A percentile compares a stretch with the other conserved stretches of the same genome.
phyloP scores from a whole-genome alignment of 1,139 yeast genomes.

The Kodamaea plutei region DNA sequence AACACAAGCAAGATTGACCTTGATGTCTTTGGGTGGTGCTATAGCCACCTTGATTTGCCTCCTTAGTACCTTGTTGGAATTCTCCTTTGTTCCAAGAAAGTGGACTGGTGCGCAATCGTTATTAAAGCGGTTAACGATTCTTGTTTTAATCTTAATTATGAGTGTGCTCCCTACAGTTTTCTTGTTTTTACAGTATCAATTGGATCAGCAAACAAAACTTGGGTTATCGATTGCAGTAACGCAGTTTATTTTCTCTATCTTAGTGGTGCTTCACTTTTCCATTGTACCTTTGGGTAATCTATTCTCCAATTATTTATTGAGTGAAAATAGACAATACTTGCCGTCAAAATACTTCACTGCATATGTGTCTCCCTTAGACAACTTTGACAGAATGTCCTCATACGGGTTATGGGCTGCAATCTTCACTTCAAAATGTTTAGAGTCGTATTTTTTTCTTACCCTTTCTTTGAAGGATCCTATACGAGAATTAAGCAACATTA shows the following conservation, averaged over 20 bases:
- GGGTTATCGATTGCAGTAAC: slow-evolving; percentile 52
- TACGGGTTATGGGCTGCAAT: slow-evolving; percentile 64
- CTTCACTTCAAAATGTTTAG: slow-evolving; percentile 67
- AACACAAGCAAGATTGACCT: slow-evolving; percentile 55
- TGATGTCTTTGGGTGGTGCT: slow-evolving; percentile 69
- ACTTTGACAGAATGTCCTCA: slow-evolving; percentile 54
- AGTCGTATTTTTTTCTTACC: slow-evolving; percentile 78
- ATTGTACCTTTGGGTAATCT: slow-evolving; percentile 48
- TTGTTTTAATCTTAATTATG: slow-evolving; percentile 40
- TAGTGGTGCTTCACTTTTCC: slow-evolving; percentile 60
- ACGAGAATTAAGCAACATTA: slow-evolving; percentile 58
- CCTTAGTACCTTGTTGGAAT: slow-evolving; percentile 60
- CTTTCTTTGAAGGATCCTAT: slow-evolving; percentile 77
- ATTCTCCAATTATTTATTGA: slow-evolving; percentile 27
- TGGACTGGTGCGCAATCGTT: slow-evolving; percentile 66
- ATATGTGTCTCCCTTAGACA: slow-evolving; percentile 51
- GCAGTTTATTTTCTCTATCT: slow-evolving; percentile 58
- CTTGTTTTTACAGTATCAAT: slow-evolving; percentile 50
- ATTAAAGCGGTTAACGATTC: slow-evolving; percentile 37
- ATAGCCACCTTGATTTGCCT: slow-evolving; percentile 64
- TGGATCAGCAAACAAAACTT: slow-evolving; percentile 43
- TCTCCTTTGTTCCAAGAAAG: slow-evolving; percentile 59
- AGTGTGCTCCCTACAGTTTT: slow-evolving; percentile 63
- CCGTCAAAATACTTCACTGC: slow-evolving; percentile 42
- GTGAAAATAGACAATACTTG: slow-evolving; percentile 23